Evolutionary conservation across 2,329 filamentous ascomycete genomes (phyloP), one percentile per base, ranked within the genome.

Genomic region (Microdochium paspali): DNA sequence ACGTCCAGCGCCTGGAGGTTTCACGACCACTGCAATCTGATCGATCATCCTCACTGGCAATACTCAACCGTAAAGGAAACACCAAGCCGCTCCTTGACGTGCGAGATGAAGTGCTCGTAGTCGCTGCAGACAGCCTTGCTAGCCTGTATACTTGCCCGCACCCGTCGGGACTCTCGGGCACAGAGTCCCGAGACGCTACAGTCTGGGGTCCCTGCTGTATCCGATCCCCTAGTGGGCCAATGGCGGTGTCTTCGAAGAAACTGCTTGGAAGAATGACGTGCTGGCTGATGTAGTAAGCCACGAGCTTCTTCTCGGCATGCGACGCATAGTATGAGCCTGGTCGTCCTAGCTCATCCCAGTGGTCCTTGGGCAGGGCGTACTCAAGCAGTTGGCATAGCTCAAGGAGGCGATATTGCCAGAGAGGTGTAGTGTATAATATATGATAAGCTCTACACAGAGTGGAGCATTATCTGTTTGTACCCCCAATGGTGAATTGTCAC

Each of bases 31-130:
- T n/a, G n/a, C n/a, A n/a, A n/a, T n/a, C n/a, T n/a, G n/a, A n/a
- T n/a, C n/a, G n/a, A n/a, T n/a, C 26, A 42, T 7, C 35, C 35
- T 7, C 35, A 7, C n/a, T 42, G n/a, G 35, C 35, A 42, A 42
- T 42, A n/a, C 35, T 42, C 35, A 42, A 42, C 35, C 35, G 35
- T 42, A 42, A 42, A 42, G 35, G 35, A n/a, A 42, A 42, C 35
- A 24, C 35, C 35, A 42, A 42, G 35, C 35, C 7, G 7, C 7
- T 7, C 23, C 35, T n/a, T 24, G n/a, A 42, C n/a, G 35, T 42
- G 35, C 35, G 35, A 42, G 35, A 42, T 42, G 15, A 42, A 42
- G 35, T 6, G 35, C 35, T 42, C 23, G 35, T n/a, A 42, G 35
- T 42, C 35, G 18, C 35, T 24, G 35, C 35, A 42, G 35, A 42